Evolutionary conservation across 148 eudicot species (phyloP), one percentile per base, ranked within the genome.

Genomic region (Polygonum aviculare): DNA sequence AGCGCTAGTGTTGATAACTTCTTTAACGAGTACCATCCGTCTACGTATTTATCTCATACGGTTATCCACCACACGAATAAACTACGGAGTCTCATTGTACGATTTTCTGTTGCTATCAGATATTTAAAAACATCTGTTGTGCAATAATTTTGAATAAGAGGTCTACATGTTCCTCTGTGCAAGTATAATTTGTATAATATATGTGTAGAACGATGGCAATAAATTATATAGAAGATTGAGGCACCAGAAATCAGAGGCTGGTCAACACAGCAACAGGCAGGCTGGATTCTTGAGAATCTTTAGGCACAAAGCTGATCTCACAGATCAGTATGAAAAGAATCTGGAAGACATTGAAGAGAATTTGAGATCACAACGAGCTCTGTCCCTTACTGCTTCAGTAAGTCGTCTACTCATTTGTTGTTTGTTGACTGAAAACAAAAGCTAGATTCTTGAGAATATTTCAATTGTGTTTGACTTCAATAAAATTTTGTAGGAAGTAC

Each of bases 41-140:
- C 88, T 40, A 80, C 93, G 10, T 94, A 94, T 84, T 91, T 90
- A 67, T 89, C 97, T n/a, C 91, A 94, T 78, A 77, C 76, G 10
- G 82, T 94, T 49, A 89, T 94, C 79, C 89, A 86, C 49, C 95
- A 87, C 49, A 85, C 93, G 69, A 85, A 83, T 85, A 92, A 84
- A 78, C 84, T 94, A 78, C 87, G 82, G 57, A 59, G 51, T 50
- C 86, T 92, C 10, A 80, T 85, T 82, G 98, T 94, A 92, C 84
- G 97, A 41, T 72, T 72, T 70, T 70, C 26, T 71, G 26, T 5
- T 71, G 48, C 26, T 11, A 71, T 55, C 70, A 51, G 2, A 55
- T 51, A 63, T 62, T 21, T 75, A 74, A 51, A 12, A 10, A 12
- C 18, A 14, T 70, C 48, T 70, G 21, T 70, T 16, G 74, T 21